These are phyloP conservation scores for Tremella yokohamensis DNA, from an alignment of 768 basidiomycete species.

Conservation along the genomic window DNA sequence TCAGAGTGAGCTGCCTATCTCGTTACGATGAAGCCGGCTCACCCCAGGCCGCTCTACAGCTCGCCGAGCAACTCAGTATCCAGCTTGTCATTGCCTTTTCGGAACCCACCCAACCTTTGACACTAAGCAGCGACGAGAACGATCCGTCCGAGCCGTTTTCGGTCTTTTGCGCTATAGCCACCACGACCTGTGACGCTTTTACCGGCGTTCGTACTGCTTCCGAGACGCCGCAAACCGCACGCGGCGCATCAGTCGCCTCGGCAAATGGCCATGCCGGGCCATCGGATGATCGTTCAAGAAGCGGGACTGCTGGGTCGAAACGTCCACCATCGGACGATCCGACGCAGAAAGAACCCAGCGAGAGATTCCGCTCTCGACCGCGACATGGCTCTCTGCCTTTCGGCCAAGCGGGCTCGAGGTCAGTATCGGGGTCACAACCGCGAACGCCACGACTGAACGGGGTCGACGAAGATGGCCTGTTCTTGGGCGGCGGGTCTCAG, in stretches of 20 bases:
- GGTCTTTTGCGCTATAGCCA: constrained; percentile 49
- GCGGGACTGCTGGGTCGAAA: not conserved
- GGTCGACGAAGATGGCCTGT: not conserved
- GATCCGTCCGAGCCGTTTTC: constrained; percentile 20
- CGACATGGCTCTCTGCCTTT: not conserved
- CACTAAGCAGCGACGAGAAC: constrained; percentile 20
- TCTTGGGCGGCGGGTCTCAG: constrained; percentile 14
- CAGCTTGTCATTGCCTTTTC: constrained; percentile 42
- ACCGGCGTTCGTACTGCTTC: not conserved
- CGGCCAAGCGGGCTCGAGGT: not conserved
- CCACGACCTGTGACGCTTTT: constrained; percentile 46
- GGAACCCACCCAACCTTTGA: constrained; percentile 43
- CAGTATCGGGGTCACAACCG: not conserved
- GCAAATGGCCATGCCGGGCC: not conserved
- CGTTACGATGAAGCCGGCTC: not conserved
- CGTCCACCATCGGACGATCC: constrained; percentile 1
- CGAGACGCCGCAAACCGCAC: not conserved
- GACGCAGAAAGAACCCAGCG: not conserved
- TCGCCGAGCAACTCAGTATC: constrained; percentile 44
- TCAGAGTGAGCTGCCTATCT: constrained; percentile 37
- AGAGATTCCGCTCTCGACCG: not conserved
- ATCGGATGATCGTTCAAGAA: not conserved
- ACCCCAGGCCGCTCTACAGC: constrained; percentile 39
- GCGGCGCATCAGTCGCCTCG: not conserved
- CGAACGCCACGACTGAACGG: not conserved